Evolutionary conservation across 257 asterid genomes (phyloP), one percentile per base, ranked within the genome.

Genomic region (Solanum virginianum): DNA sequence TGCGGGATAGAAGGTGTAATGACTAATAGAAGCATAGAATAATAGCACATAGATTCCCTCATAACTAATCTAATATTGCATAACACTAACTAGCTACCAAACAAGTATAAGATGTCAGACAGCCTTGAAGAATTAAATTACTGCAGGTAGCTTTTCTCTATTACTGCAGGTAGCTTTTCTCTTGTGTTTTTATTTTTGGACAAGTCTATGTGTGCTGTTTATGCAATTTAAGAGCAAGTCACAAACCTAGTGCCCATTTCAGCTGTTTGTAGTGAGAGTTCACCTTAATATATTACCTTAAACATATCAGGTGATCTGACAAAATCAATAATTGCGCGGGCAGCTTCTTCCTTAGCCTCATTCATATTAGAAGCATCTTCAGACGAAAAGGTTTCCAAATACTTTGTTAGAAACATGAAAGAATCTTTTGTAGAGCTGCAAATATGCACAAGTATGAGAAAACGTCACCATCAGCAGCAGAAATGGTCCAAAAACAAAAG

Each of bases 281-380:
- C 43, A 24, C 43, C 49, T 75, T 26, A 75, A 9, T 53, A 77
- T 16, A 82, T 85, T 92, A 97, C 99, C 98, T 95, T 95, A 87
- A 92, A 93, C 97, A 91, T 91, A 84, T 92, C 98, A 49, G 98
- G 94, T 80, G 96, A 89, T 91, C 93, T 95, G 15, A 95, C 94
- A 90, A 95, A 95, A 69, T 97, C 99, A 84, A 92, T 83, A 84
- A 92, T 84, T 24, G 99, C 93, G 2, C 87, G 90, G 56, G 91
- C 95, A 65, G 98, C 98, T 90, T 94, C 97, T 88, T 93, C 98
- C 92, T 95, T 95, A 12, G 98, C 95, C 90, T 95, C 98, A 70
- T 87, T 88, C 86, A 91, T n/a, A 45, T 86, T 88, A 63, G 87
- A 63, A 17, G 89, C 91, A 84, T 94, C 97, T 87, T 95, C 99